Conservation (phyloP, 768 basidiomycete species). For the Phlebiopsis gigantea region DNA sequence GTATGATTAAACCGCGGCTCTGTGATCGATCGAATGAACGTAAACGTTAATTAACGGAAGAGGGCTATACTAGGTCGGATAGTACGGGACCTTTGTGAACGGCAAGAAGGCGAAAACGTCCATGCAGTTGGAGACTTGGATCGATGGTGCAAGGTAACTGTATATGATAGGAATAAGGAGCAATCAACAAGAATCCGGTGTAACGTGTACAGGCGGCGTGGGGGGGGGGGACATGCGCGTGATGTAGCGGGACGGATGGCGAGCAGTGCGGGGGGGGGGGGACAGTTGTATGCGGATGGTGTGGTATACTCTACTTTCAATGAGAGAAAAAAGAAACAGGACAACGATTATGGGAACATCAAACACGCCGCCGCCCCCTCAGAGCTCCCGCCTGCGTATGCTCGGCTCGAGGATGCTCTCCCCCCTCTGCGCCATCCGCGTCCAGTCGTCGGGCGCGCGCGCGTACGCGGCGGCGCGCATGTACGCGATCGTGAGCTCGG, state of each 20-base stretch:
- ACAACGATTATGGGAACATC: not conserved
- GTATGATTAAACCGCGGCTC: too few species aligned
- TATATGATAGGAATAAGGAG: not conserved
- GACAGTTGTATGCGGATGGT: not conserved
- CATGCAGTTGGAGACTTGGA: too few species aligned
- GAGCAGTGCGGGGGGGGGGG: not conserved
- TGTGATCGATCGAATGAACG: too few species aligned
- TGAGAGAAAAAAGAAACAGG: not conserved
- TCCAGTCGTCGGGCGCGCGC: not conserved
- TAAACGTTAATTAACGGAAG: too few species aligned
- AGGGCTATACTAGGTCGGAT: too few species aligned
- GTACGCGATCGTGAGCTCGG: slow-evolving; percentile 6
- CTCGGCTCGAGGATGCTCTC: slow-evolving; percentile 5
- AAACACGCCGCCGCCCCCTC: not conserved
- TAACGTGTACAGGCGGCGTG: not conserved
- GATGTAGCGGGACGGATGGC: not conserved
- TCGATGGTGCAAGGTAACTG: not conserved
- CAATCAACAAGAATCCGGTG: not conserved
- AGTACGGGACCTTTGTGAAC: too few species aligned
- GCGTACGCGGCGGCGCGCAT: not conserved
- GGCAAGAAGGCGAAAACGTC: too few species aligned
- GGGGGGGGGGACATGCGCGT: not conserved
- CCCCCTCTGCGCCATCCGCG: not conserved
- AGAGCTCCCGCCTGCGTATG: slow-evolving; percentile 3
- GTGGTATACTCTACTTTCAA: slow-evolving; percentile 1